A percentile compares a stretch with the other conserved stretches of the same genome.
These are phyloP conservation scores for Nicotiana knightiana DNA, from an alignment of 257 asterid species.

Conservation along the genomic window DNA sequence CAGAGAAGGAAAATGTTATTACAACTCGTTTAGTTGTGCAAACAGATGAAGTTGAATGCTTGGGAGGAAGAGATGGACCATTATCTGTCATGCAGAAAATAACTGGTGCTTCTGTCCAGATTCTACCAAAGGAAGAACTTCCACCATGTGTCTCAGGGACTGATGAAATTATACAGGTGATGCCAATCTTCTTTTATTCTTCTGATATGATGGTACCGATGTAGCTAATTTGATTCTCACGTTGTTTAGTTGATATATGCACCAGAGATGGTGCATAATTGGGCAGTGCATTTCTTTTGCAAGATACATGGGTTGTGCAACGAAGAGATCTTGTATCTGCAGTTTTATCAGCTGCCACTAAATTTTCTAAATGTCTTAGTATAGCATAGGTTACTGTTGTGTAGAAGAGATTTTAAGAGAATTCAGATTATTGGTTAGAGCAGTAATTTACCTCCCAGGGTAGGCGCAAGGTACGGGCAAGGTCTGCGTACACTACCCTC, in stretches of 20 bases:
- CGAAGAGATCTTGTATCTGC: not conserved
- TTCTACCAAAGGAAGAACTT: slow-evolving; percentile 57
- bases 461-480: too few species aligned
- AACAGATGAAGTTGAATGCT: slow-evolving; percentile 64
- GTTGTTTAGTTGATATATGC: slow-evolving; percentile 6
- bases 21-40: slow-evolving; percentile 73
- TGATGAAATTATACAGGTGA: slow-evolving; percentile 75
- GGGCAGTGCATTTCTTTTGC: not conserved
- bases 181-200: slow-evolving; percentile 11
- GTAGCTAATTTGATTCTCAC: not conserved
- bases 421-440: not conserved
- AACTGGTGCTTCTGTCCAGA: slow-evolving; percentile 57
- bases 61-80: slow-evolving; percentile 38
- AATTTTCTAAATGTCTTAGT: not conserved
- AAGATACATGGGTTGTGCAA: not conserved
- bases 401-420: not conserved
- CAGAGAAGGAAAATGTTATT: slow-evolving; percentile 67
- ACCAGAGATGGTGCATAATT: slow-evolving; percentile 2
- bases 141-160: slow-evolving; percentile 52
- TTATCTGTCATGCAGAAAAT: slow-evolving; percentile 47
- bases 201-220: not conserved
- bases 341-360: not conserved
- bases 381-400: not conserved
- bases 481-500: too few species aligned
- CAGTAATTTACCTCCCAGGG: not conserved